These are phyloP conservation scores for Closterium sp. DNA, from an alignment of 139 green algal genomes.

Conservation along the genomic window DNA sequence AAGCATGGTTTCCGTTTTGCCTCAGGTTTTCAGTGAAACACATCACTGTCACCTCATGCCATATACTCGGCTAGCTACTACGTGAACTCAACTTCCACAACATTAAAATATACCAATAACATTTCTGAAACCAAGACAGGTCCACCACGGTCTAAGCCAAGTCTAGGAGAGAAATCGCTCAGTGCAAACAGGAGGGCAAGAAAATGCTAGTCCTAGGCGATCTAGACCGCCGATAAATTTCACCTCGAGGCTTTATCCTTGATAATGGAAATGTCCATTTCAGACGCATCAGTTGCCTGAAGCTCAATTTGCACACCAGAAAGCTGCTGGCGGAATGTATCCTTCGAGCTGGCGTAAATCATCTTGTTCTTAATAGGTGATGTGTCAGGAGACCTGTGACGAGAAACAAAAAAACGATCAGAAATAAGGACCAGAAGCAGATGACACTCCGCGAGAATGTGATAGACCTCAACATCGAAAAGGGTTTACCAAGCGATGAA, in stretches of 20 bases:
- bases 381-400: conserved; percentile 53
- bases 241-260: conserved; percentile 20
- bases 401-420: not conserved
- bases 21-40: too few relatives aligned
- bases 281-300: conserved; percentile 52
- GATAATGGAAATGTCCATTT: conserved; percentile 49
- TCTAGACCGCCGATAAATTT: not conserved
- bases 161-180: not conserved
- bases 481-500: conserved; percentile 46
- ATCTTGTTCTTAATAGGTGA: conserved; percentile 56
- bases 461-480: not conserved
- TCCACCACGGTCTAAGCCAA: not conserved
- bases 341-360: conserved; percentile 56
- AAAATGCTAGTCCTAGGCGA: not conserved
- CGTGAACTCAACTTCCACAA: not conserved
- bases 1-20: too few relatives aligned
- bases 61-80: too few relatives aligned
- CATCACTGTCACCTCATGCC: too few relatives aligned
- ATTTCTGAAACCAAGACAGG: not conserved
- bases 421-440: conserved; percentile 17
- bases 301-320: conserved; percentile 54
- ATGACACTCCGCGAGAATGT: not conserved
- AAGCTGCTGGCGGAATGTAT: conserved; percentile 49
- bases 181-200: not conserved
- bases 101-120: not conserved